These are phyloP conservation scores for Globisporangium recalcitrans DNA, from an alignment of 352 stramenopile genomes.

Conservation along the genomic window DNA sequence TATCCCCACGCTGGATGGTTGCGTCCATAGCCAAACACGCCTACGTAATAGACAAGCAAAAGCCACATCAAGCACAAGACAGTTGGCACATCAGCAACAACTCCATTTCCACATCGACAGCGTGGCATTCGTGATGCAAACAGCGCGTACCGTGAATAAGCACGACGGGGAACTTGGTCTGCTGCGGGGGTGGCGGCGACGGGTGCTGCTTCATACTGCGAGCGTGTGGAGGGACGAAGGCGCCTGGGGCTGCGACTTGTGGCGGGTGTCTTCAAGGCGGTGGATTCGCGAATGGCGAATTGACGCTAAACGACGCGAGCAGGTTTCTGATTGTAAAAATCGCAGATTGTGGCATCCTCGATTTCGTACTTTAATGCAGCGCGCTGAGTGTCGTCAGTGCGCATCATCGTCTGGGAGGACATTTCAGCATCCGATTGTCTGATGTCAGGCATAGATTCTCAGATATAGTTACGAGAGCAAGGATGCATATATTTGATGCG, in stretches of 20 bases:
- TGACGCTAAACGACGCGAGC: neutral
- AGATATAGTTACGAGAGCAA: too few species aligned
- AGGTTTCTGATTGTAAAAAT: too few species aligned
- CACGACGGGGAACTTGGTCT: conserved; percentile 52
- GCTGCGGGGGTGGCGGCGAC: too few species aligned
- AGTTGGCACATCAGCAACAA: too few species aligned
- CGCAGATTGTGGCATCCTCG: too few species aligned
- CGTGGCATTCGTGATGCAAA: too few species aligned
- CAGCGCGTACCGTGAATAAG: conserved; percentile 48
- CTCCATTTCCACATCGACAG: too few species aligned
- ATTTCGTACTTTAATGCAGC: neutral
- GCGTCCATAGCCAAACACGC: conserved; percentile 53
- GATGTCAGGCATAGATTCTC: too few species aligned
- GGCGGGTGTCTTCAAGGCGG: neutral
- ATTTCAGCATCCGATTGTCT: too few species aligned
- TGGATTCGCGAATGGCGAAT: neutral
- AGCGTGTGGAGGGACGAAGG: neutral
- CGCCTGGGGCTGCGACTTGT: neutral
- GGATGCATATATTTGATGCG: too few species aligned
- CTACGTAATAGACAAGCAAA: conserved; percentile 10
- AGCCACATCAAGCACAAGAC: neutral
- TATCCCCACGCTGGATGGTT: conserved; percentile 37
- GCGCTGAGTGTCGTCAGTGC: neutral
- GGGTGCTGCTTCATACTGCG: neutral
- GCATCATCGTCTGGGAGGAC: neutral